Evolutionary conservation across 2,329 filamentous ascomycete species (phyloP).

Genomic region (Claviceps sp.): DNA sequence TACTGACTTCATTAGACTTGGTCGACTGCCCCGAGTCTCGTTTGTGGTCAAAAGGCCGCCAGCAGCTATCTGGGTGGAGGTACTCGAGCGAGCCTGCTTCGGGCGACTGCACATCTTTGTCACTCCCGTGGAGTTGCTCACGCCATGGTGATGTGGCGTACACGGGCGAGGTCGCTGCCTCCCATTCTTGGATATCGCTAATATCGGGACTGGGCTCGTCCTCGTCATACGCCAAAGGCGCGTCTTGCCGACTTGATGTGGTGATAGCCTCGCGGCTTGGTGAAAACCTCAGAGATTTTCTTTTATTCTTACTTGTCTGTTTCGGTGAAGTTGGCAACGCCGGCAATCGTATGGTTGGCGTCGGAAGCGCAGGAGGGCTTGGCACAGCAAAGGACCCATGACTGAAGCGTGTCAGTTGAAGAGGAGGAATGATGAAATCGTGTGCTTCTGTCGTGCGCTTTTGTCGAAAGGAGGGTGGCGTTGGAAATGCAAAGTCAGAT

Average conservation of each 20-base stretch:
- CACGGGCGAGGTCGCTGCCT: constrained; percentile 8
- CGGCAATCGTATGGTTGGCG: constrained; percentile 3
- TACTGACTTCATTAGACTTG: constrained; percentile 11
- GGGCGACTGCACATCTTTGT: constrained; percentile 2
- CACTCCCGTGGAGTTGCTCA: neutral
- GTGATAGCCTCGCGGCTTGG: constrained; percentile 2
- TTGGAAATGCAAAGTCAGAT: constrained; percentile 23
- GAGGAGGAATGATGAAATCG: neutral
- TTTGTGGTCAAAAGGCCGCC: neutral
- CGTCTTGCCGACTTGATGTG: constrained; percentile 13
- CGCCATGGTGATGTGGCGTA: neutral
- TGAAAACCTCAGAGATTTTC: neutral
- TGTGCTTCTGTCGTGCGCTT: neutral
- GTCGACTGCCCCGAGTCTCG: neutral
- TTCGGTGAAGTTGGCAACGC: neutral
- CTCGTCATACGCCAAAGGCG: constrained; percentile 12
- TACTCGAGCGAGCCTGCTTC: constrained; percentile 8
- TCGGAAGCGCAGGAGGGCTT: constrained; percentile 1
- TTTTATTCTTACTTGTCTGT: neutral
- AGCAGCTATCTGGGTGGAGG: constrained; percentile 3
- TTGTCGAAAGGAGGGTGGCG: constrained; percentile 14
- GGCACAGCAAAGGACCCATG: neutral
- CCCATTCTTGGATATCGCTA: constrained; percentile 25
- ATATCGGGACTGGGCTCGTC: constrained; percentile 23
- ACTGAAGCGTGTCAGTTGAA: neutral